A percentile compares a stretch with the other conserved stretches of the same genome.
Conservation (phyloP, 2,329 filamentous ascomycete species). For the Cercospora nicotianae region DNA sequence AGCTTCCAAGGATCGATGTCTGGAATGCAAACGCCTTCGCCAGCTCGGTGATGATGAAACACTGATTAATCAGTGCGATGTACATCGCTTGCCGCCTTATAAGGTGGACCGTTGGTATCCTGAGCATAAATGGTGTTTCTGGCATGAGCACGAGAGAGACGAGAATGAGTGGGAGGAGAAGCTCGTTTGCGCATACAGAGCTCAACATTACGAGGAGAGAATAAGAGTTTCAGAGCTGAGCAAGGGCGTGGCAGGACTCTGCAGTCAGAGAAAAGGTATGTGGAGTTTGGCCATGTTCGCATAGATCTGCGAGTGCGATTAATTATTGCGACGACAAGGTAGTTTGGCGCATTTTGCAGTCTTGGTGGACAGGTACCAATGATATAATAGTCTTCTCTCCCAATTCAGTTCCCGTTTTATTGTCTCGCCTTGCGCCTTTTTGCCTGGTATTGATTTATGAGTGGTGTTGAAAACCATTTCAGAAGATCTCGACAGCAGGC, state of each 20-base stretch:
- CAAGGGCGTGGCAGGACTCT: no score
- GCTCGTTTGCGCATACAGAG: not conserved
- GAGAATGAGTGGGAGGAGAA: not conserved
- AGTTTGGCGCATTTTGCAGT: no score
- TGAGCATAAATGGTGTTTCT: not conserved
- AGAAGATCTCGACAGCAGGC: no score
- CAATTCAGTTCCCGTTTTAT: not conserved
- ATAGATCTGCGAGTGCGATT: no score
- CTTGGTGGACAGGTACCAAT: not conserved
- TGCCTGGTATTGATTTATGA: not conserved
- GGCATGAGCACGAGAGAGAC: not conserved
- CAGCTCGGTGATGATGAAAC: no score
- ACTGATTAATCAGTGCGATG: not conserved
- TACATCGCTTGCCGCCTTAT: not conserved
- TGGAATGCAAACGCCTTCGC: no score
- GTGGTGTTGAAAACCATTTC: not conserved
- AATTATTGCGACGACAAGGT: no score
- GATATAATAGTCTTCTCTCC: not conserved
- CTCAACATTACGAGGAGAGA: not conserved
- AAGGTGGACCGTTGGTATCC: no score
- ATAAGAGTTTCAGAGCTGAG: no score
- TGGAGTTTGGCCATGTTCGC: no score
- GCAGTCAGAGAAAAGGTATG: no score
- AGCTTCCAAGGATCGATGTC: no score
- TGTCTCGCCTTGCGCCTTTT: not conserved